A percentile compares a stretch with the other conserved stretches of the same genome.
phyloP scores from a whole-genome alignment of 352 stramenopile species.

The Saprolegnia parasitica region DNA sequence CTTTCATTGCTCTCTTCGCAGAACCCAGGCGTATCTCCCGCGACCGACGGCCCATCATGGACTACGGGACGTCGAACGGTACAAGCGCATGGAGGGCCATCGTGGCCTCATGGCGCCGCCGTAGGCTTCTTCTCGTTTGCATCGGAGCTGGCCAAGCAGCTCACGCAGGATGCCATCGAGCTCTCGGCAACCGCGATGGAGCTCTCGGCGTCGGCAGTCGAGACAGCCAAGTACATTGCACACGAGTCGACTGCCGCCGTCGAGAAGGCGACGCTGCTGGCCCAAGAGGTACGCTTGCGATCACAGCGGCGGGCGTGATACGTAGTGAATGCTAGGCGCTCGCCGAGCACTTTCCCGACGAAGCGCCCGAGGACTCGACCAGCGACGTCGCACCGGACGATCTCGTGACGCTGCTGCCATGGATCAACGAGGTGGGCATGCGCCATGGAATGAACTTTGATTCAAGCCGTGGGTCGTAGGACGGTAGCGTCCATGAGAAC shows the following conservation, averaged over 20 bases:
- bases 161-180: constrained; percentile 29
- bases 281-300: constrained; percentile 10
- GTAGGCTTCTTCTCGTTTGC: constrained; percentile 30
- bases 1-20: constrained; percentile 2
- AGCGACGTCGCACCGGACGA: constrained; percentile 2
- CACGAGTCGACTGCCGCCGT: constrained; percentile 19
- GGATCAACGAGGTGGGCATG: constrained; percentile 11
- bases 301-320: not conserved
- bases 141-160: constrained; percentile 17
- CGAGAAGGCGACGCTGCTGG: constrained; percentile 22
- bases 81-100: too few relatives aligned
- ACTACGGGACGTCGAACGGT: constrained; percentile 27
- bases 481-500: constrained; percentile 3
- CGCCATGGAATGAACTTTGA: not conserved
- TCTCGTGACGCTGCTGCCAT: constrained; percentile 17
- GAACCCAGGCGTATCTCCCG: not conserved
- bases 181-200: constrained; percentile 19
- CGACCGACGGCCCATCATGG: not conserved
- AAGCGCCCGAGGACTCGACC: not conserved
- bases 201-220: constrained; percentile 17
- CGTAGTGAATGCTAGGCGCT: not conserved
- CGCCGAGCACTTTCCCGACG: constrained; percentile 13
- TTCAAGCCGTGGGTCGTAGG: not conserved
- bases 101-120: not conserved
- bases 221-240: constrained; percentile 26